Conservation (phyloP, 1,284 basidiomycete genomes). For the Vanrija humicola region DNA sequence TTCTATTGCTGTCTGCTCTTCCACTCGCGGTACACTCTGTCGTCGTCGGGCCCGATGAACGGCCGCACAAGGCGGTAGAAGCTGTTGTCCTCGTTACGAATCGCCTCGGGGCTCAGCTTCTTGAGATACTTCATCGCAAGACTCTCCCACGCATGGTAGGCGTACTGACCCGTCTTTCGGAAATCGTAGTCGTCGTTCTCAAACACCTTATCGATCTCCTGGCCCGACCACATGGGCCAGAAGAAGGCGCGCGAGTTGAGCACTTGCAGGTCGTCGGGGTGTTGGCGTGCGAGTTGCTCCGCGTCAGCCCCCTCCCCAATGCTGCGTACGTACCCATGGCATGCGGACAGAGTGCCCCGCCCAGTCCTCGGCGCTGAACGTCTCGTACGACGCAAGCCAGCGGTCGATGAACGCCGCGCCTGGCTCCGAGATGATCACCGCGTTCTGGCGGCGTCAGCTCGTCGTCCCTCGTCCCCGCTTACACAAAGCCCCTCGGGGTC, state of each 20-base stretch:
- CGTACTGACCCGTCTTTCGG: conserved; percentile 40
- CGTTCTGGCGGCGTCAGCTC: conserved; percentile 46
- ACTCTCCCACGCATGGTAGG: conserved; percentile 51
- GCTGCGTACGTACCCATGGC: conserved; percentile 34
- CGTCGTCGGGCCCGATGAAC: conserved; percentile 38
- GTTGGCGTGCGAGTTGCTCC: conserved; percentile 45
- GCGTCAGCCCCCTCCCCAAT: background rate
- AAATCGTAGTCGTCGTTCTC: conserved; percentile 43
- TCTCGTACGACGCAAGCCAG: conserved; percentile 49
- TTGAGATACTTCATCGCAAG: conserved; percentile 46
- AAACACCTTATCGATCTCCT: conserved; percentile 42
- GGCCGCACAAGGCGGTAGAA: conserved; percentile 46
- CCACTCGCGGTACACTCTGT: conserved; percentile 28
- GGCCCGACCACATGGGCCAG: conserved; percentile 51
- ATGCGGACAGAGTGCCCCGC: conserved; percentile 48
- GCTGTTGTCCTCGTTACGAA: conserved; percentile 40
- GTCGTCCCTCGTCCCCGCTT: conserved; percentile 7
- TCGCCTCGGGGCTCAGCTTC: conserved; percentile 35
- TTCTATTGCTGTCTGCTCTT: conserved; percentile 3
- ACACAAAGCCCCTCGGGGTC: conserved; percentile 49
- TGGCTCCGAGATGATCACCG: conserved; percentile 50
- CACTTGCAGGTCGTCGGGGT: conserved; percentile 51
- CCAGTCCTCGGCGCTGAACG: conserved; percentile 48
- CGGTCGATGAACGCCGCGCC: conserved; percentile 49
- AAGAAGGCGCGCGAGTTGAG: conserved; percentile 52